Evolutionary conservation across 805 yeast species (phyloP), one percentile per base, ranked within the genome.

Genomic region (Starmera dryadoides): DNA sequence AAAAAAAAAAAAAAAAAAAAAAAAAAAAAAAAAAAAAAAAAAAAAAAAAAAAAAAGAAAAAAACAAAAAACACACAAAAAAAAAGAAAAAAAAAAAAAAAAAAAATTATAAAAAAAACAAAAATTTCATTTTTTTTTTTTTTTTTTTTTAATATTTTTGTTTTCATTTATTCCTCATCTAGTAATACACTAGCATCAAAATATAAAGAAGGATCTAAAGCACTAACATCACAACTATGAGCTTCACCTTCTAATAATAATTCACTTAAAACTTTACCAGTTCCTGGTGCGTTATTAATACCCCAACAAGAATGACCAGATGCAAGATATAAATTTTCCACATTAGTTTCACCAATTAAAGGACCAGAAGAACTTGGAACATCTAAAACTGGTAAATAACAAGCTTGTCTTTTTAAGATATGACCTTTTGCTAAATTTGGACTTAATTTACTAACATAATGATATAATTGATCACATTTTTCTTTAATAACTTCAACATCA

Each of bases 221-320:
- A 25, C 81, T 71, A 22, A 89, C 76, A 56, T 84, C 86, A 20
- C 96, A 93, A 42, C 86, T 75, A 29, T 62, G 69, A 8, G 83
- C 82, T 47, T 75, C 77, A 11, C 97, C 98, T 37, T 91, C 97
- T 34, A 91, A 60, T 34, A 91, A 60, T 39, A 91, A 53, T 62
- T 91, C 98, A 46, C 95, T 79, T 80, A 91, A 73, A 30, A 93
- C 72, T 55, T 86, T 79, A n/a, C 98, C 98, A 0, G 97, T 89
- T 4, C 85, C 97, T 1, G 97, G 97, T 0, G 96, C 96, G 60
- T 93, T 91, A 64, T 91, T 93, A 46, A 91, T 93, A 18, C 98
- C 98, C 98, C 98, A 91, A 63, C 98, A 93, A 14, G 96, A 84
- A 61, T 91, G 98, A 0, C 98, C 98, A 14, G 91, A 77, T 2